Conservation (phyloP, 2,329 filamentous ascomycete genomes). For the Venturia aucupariae region DNA sequence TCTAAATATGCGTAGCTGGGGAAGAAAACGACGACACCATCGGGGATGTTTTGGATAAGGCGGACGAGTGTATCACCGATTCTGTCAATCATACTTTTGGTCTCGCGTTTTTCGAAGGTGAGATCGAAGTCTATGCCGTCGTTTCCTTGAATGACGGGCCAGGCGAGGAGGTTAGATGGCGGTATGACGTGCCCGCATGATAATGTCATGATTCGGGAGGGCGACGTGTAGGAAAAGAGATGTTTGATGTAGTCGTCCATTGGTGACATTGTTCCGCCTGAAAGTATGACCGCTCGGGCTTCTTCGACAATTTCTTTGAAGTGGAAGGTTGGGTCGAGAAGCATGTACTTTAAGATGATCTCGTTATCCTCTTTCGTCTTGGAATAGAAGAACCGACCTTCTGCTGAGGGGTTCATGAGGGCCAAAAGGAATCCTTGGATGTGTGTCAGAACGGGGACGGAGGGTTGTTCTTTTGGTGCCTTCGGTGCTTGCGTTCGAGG, state of each 20-base stretch:
- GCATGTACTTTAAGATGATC: conserved; percentile 67
- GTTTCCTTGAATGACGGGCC: conserved; percentile 50
- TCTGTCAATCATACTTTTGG: conserved; percentile 59
- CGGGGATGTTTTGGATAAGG: conserved; percentile 65
- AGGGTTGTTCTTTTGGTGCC: conserved; percentile 13
- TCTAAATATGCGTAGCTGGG: conserved; percentile 89
- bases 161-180: conserved; percentile 66
- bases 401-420: conserved; percentile 72
- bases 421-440: conserved; percentile 64
- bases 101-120: conserved; percentile 68
- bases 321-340: conserved; percentile 84
- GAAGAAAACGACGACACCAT: conserved; percentile 91
- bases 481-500: conserved; percentile 7
- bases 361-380: conserved; percentile 37
- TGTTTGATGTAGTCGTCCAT: conserved; percentile 85
- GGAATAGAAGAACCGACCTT: conserved; percentile 52
- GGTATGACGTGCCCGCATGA: conserved; percentile 96
- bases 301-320: conserved; percentile 81
- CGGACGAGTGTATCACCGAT: conserved; percentile 66
- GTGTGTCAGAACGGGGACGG: conserved; percentile 50
- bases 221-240: conserved; percentile 66
- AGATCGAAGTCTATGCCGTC: conserved; percentile 63
- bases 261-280: conserved; percentile 95
- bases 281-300: conserved; percentile 79
- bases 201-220: conserved; percentile 61